Conservation (phyloP, 1,284 basidiomycete species). For the Cutaneotrichosporon daszewskae region DNA sequence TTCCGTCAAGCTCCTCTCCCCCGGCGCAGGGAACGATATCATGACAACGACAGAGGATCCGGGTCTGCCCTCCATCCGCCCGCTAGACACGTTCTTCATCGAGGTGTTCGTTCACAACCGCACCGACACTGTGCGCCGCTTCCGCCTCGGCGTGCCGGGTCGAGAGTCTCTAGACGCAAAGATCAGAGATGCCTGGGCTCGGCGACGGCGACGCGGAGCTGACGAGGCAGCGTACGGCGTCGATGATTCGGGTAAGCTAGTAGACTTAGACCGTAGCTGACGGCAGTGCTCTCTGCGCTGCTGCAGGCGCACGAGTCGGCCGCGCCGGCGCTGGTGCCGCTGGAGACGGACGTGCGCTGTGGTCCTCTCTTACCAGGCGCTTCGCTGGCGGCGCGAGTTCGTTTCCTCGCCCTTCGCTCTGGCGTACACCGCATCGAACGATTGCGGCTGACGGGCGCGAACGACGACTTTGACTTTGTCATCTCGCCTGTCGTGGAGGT, state of each 20-base stretch:
- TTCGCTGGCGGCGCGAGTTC: constrained; percentile 78
- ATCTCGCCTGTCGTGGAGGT: constrained; percentile 40
- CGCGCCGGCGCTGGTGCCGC: constrained; percentile 59
- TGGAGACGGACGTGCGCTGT: constrained; percentile 74
- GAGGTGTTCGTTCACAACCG: constrained; percentile 87
- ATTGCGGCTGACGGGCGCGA: constrained; percentile 66
- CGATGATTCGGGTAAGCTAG: constrained; percentile 25
- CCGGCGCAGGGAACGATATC: not conserved
- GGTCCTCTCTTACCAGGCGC: constrained; percentile 73
- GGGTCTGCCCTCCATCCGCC: constrained; percentile 54
- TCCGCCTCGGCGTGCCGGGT: constrained; percentile 66
- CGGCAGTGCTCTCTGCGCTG: constrained; percentile 38
- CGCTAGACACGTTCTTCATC: constrained; percentile 68
- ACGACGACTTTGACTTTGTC: constrained; percentile 60
- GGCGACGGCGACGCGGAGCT: constrained; percentile 11
- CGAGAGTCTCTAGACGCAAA: constrained; percentile 47
- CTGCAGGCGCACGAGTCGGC: constrained; percentile 24
- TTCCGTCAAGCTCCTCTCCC: constrained; percentile 61
- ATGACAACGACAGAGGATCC: too few species aligned
- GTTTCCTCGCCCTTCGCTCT: constrained; percentile 70
- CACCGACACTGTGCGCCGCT: constrained; percentile 66
- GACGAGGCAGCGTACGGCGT: constrained; percentile 23
- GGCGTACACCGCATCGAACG: constrained; percentile 73
- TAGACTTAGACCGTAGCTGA: constrained; percentile 3
- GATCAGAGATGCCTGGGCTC: constrained; percentile 24